Evolutionary conservation across 2,329 filamentous ascomycete genomes (phyloP).

Genomic region (Cytospora mali): DNA sequence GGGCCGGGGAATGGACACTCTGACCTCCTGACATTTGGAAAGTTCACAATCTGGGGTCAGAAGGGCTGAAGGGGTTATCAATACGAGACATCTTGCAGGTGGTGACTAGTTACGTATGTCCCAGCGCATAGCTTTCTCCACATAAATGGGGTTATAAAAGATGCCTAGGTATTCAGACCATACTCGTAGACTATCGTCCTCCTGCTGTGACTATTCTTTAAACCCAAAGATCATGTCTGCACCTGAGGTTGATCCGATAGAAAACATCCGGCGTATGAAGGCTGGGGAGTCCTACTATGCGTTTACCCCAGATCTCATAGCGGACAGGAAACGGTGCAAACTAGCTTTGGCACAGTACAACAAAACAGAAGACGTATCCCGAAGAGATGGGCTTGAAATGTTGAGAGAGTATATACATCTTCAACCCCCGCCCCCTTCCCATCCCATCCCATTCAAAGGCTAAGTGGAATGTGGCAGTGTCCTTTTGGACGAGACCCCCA

Average conservation of each 20-base stretch:
- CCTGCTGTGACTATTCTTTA: not conserved
- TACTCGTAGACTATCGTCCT: not conserved
- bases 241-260: conserved; percentile 42
- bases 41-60: not conserved
- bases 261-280: conserved; percentile 60
- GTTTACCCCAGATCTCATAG: conserved; percentile 69
- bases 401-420: conserved; percentile 67
- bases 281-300: conserved; percentile 73
- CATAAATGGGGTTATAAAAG: too few species aligned
- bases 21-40: too few species aligned
- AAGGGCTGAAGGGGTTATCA: not conserved
- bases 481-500: conserved; percentile 59
- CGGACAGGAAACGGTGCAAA: conserved; percentile 64
- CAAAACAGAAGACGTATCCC: conserved; percentile 58
- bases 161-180: too few species aligned
- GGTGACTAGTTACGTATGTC: too few species aligned
- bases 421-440: not conserved
- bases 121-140: too few species aligned
- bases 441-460: not conserved
- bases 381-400: conserved; percentile 65
- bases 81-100: too few species aligned
- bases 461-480: conserved; percentile 51
- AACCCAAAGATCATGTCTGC: conserved; percentile 16
- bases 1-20: too few species aligned
- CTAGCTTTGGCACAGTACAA: conserved; percentile 67